Base-by-base conservation (phyloP, 1,139 yeast genomes). In the Kodamaea anthophila region DNA sequence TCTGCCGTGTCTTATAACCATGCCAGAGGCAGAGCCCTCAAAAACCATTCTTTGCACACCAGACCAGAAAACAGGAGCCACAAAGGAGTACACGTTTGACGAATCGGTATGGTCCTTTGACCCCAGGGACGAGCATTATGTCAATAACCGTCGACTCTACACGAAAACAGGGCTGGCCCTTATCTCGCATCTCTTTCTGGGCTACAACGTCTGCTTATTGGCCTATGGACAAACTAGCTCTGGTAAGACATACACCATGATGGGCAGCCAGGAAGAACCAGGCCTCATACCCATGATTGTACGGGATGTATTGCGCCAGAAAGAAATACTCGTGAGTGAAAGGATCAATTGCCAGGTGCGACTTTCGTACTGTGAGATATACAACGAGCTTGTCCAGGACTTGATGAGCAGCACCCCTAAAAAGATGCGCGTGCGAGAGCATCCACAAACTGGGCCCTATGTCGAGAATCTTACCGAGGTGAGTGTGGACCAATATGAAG, bases 201-300 rank as follows among this genome's bases (percentile, higher is more conserved):
- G 93, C 0, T 82, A 68, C 51, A 81, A 82, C 47, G 79, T 83
- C 14, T 81, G 91, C 49, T 67, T 82, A 8, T 62, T 82, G 43
- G 88, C 91, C 0, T 77, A 82, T 44, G 93, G 93, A 1, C 88
- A 81, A 49, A 81, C 91, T 1, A 82, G 88, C 3, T 58, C 67
- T 1, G 91, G 91, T 3, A 81, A 81, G 45, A 75, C 88, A 0
- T 72, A 63, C 43, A 78, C 88, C 1, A 80, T 81, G 87, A 74
- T 78, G 78, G 88, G 88, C 0, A 43, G 51, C 7, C 50, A 57
- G 1, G 43, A 43, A 10, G 67, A 67, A 11, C 71, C 71, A 0
- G 88, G 88, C 0, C 48, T 81, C 20, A 74, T 80, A 15, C 87
- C 88, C 0, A 49, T 70, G 30, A 58, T 78, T 3, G 68, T 82